Evolutionary conservation across 768 basidiomycete species (phyloP).

Genomic region (Cystobasidium tubakii): DNA sequence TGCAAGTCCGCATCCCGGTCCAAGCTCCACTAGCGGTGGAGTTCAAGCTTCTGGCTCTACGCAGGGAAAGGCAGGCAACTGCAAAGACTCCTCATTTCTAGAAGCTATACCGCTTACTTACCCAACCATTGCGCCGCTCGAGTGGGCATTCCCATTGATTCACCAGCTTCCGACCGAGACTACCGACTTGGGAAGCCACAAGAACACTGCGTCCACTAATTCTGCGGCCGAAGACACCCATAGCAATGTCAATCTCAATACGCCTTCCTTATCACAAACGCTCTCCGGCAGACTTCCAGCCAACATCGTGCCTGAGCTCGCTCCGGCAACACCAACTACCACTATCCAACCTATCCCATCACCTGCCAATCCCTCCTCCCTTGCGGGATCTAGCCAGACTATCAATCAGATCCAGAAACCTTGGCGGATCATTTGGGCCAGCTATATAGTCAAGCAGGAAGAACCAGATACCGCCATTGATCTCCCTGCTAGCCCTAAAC

Average conservation of each 20-base stretch:
- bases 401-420: constrained; percentile 4
- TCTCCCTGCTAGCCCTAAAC: neutral
- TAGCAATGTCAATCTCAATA: neutral
- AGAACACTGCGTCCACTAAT: neutral
- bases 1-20: constrained; percentile 11
- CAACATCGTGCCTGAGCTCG: neutral
- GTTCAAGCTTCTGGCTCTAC: neutral
- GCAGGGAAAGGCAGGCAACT: neutral
- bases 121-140: neutral
- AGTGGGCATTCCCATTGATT: neutral
- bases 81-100: neutral
- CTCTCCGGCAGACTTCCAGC: neutral
- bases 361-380: neutral
- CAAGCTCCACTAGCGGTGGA: neutral
- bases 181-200: neutral
- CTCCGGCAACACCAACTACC: neutral
- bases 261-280: neutral
- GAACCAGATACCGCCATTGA: neutral
- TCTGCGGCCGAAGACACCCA: neutral
- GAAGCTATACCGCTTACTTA: neutral
- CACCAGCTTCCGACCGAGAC: neutral
- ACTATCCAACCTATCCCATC: neutral
- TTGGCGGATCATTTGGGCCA: constrained; percentile 12
- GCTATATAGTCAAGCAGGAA: neutral
- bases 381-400: neutral